Percentiles rank a stretch among this genome's conserved stretches.
phyloP scores from a whole-genome alignment of 75 land plant genomes.

The Sequoia sempervirens region DNA sequence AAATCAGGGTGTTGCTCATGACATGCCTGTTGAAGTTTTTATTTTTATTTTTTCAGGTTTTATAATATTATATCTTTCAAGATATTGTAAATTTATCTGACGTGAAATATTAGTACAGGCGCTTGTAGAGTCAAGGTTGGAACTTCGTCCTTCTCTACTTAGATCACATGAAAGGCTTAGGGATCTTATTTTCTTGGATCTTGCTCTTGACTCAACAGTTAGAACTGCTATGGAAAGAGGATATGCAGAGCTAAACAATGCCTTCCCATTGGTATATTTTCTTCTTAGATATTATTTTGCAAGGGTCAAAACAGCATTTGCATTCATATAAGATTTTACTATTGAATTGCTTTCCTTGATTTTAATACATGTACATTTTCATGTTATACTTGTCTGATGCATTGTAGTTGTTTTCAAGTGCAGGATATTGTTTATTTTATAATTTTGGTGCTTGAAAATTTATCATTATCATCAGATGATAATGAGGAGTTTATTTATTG shows the following conservation, averaged over 20 bases:
- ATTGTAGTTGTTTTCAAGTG: constrained; percentile 2
- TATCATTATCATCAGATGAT: constrained; percentile 37
- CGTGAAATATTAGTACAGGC: constrained; percentile 11
- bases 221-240: constrained; percentile 55
- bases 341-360: background rate
- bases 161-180: constrained; percentile 28
- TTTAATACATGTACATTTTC: background rate
- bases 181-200: constrained; percentile 57
- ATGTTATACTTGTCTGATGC: background rate
- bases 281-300: background rate
- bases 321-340: background rate
- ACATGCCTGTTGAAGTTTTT: background rate
- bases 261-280: constrained; percentile 22
- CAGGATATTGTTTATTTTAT: constrained; percentile 40
- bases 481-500: constrained; percentile 59
- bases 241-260: constrained; percentile 29
- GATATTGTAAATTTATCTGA: background rate
- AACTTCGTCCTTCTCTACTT: constrained; percentile 27
- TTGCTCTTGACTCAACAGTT: constrained; percentile 56
- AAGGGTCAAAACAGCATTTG: background rate
- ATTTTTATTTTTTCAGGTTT: background rate
- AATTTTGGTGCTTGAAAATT: constrained; percentile 38
- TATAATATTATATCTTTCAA: background rate
- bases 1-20: background rate
- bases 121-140: constrained; percentile 37